Conservation (phyloP, 768 basidiomycete species). For the Lentinula detonsa region DNA sequence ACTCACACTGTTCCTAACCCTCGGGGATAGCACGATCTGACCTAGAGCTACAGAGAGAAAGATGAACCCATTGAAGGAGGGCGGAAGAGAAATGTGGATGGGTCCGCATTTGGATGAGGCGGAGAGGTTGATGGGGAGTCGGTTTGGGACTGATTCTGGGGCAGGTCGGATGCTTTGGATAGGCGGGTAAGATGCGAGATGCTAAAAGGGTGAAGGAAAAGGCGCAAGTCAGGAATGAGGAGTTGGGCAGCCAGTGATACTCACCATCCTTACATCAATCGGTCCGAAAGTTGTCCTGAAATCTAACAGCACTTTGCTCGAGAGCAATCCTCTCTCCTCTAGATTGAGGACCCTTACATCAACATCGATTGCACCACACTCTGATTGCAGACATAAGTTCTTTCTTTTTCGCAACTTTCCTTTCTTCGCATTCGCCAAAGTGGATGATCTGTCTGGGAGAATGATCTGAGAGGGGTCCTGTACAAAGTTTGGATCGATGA, state of each 20-base stretch:
- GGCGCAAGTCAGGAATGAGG: not conserved
- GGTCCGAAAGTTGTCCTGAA: not conserved
- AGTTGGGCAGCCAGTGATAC: not conserved
- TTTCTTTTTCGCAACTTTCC: not conserved
- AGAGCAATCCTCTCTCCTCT: not conserved
- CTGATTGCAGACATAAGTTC: not conserved
- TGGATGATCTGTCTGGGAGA: not conserved
- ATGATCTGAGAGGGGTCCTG: not conserved
- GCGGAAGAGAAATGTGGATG: not conserved
- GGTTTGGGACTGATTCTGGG: not conserved
- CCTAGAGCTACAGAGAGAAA: not conserved
- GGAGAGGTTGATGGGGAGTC: not conserved
- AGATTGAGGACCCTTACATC: not conserved
- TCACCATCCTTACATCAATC: not conserved
- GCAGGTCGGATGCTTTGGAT: not conserved
- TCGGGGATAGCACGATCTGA: not conserved
- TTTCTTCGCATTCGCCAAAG: not conserved
- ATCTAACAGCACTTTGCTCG: not conserved
- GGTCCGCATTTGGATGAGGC: slow-evolving; percentile 1
- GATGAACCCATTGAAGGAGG: not conserved
- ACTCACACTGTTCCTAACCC: not conserved
- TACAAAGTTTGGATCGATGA: not conserved
- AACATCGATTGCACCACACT: not conserved
- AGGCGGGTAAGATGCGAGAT: not conserved
- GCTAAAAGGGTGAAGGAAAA: not conserved